Conservation (phyloP, 1,284 basidiomycete species). For the Schizopora paradoxa region DNA sequence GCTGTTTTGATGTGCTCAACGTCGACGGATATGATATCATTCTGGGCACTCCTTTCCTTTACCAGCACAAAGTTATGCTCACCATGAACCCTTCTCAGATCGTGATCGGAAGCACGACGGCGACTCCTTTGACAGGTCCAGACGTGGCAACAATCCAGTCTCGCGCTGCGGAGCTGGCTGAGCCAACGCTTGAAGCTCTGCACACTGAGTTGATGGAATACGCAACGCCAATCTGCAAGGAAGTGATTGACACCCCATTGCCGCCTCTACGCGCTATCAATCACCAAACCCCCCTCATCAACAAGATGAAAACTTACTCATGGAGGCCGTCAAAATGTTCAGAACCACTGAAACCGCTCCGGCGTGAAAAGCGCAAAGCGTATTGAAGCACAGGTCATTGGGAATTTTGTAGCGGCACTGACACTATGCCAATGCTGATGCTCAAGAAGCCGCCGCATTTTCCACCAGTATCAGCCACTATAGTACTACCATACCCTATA, state of each 20-base stretch:
- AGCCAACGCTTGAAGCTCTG: slow-evolving; percentile 2
- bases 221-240: slow-evolving; percentile 10
- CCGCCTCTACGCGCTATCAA: slow-evolving; percentile 12
- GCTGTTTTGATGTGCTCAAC: slow-evolving; percentile 13
- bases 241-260: slow-evolving; percentile 4
- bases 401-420: not conserved
- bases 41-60: slow-evolving; percentile 15
- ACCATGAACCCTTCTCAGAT: slow-evolving; percentile 11
- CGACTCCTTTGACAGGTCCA: not conserved
- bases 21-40: slow-evolving; percentile 16
- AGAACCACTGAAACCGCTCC: not conserved
- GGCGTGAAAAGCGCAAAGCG: not conserved
- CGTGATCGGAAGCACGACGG: not conserved
- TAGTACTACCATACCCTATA: no score
- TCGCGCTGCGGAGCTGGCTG: not conserved
- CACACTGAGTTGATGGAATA: slow-evolving; percentile 5
- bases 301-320: not conserved
- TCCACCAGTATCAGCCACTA: no score
- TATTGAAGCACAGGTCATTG: slow-evolving; percentile 1
- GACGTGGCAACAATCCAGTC: slow-evolving; percentile 3
- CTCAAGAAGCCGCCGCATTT: slow-evolving; percentile 4
- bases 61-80: slow-evolving; percentile 2
- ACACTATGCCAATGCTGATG: not conserved
- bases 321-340: slow-evolving; percentile 7
- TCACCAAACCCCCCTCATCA: slow-evolving; percentile 11